These are phyloP conservation scores for Clonostachys rosea DNA, from an alignment of 2,329 filamentous ascomycete genomes.

Conservation along the genomic window DNA sequence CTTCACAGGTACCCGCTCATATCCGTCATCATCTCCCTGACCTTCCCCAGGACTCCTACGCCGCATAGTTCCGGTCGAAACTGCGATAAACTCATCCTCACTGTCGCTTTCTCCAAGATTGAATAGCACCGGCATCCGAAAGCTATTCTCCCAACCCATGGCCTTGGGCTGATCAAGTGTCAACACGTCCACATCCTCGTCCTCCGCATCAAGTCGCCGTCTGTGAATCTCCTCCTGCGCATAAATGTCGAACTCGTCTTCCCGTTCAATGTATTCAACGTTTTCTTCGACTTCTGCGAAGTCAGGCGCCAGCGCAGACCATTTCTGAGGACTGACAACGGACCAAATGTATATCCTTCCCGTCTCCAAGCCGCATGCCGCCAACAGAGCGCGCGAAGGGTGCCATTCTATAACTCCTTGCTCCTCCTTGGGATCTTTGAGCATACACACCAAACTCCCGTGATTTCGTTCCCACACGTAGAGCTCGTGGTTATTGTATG, in stretches of 20 bases:
- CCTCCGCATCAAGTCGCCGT: slow-evolving; percentile 82
- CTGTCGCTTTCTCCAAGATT: slow-evolving; percentile 92
- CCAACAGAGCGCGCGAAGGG: slow-evolving; percentile 78
- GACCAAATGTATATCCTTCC: slow-evolving; percentile 96
- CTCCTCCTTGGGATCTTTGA: slow-evolving; percentile 95
- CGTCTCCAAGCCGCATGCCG: slow-evolving; percentile 87
- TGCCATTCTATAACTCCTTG: slow-evolving; percentile 98
- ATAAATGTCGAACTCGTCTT: slow-evolving; percentile 98
- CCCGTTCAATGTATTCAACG: slow-evolving; percentile 89
- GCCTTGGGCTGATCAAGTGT: slow-evolving; percentile 53
- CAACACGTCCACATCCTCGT: slow-evolving; percentile 88
- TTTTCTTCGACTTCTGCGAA: slow-evolving; percentile 98
- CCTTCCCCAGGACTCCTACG: slow-evolving; percentile 76
- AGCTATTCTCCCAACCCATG: slow-evolving; percentile 34
- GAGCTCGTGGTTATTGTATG: slow-evolving; percentile 97
- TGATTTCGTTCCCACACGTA: slow-evolving; percentile 97
- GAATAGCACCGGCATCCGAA: slow-evolving; percentile 89
- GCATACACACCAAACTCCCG: slow-evolving; percentile 90
- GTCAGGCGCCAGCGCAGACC: slow-evolving; percentile 94
- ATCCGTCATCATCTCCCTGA: slow-evolving; percentile 53
- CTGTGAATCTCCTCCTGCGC: slow-evolving; percentile 93
- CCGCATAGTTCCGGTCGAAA: slow-evolving; percentile 77
- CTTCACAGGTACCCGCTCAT: slow-evolving; percentile 25
- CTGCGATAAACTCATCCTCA: slow-evolving; percentile 77
- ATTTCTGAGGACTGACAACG: slow-evolving; percentile 89